A percentile compares a stretch with the other conserved stretches of the same genome.
Evolutionary conservation across 108 stramenopile species (phyloP).

Genomic region (Nitzschia putrida): DNA sequence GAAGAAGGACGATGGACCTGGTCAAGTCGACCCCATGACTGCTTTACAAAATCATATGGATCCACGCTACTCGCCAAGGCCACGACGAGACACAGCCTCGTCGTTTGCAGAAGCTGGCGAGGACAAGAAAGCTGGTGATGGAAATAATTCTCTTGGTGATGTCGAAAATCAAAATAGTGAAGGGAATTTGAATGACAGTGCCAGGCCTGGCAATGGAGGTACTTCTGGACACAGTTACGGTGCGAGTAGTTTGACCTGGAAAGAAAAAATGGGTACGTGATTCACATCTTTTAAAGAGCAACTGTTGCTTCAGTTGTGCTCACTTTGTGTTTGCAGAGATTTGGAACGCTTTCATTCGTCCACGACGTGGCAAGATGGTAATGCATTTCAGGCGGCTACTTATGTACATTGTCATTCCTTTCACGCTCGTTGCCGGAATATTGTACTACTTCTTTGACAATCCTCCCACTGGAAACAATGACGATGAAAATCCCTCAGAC

Average conservation of each 20-base stretch:
- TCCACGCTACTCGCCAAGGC: background rate
- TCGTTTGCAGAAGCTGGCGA: conserved; percentile 2
- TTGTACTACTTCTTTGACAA: conserved; percentile 43
- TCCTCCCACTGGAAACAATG: conserved; percentile 11
- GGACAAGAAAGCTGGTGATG: background rate
- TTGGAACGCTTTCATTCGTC: conserved; percentile 16
- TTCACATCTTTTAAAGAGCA: too few species aligned
- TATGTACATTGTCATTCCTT: conserved; percentile 28
- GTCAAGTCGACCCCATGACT: background rate
- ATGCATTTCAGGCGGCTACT: conserved; percentile 1
- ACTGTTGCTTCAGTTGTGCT: too few species aligned
- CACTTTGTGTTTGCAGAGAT: background rate
- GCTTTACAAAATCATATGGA: background rate
- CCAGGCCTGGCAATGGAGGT: too few species aligned
- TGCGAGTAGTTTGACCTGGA: too few species aligned
- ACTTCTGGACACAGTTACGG: too few species aligned
- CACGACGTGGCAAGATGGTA: background rate
- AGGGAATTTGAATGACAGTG: background rate
- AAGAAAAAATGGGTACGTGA: too few species aligned
- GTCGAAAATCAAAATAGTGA: background rate
- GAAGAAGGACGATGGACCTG: background rate
- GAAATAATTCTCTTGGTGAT: background rate
- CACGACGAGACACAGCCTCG: background rate
- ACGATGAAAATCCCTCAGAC: background rate
- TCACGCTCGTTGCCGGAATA: conserved; percentile 10